Evolutionary conservation across 225 moss, liverwort and hornwort species (phyloP).

Genomic region (Anthoceros angustus): DNA sequence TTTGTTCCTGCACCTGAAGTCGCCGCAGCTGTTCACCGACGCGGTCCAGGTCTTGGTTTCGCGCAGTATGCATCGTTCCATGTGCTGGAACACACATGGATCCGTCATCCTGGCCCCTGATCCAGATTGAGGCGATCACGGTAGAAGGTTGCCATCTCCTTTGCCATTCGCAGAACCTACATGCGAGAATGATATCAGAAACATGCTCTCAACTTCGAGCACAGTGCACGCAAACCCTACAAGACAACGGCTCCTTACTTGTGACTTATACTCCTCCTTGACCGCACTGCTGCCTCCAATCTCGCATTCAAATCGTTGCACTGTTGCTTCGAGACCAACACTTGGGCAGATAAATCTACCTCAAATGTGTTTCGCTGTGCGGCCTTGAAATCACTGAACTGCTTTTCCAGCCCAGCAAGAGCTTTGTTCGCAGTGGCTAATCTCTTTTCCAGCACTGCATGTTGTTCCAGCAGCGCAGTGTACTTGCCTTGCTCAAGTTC

Average conservation of each 20-base stretch:
- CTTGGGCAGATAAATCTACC: not conserved
- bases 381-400: conserved; percentile 5
- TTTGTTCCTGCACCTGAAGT: too few relatives aligned
- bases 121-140: not conserved
- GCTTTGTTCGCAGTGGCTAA: not conserved
- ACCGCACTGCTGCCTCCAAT: not conserved
- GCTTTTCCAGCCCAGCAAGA: conserved; percentile 3
- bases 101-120: too few relatives aligned
- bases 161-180: conserved; percentile 8
- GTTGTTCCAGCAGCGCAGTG: conserved; percentile 3
- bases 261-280: conserved; percentile 6
- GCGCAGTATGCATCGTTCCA: too few relatives aligned
- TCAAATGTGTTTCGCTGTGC: conserved; percentile 3
- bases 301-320: conserved; percentile 2
- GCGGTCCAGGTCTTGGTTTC: too few relatives aligned
- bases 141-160: conserved; percentile 5
- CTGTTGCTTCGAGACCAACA: conserved; percentile 4
- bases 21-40: too few relatives aligned
- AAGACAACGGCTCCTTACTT: not conserved
- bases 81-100: too few relatives aligned
- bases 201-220: not conserved
- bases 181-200: not conserved
- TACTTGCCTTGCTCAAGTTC: conserved; percentile 8
- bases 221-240: not conserved
- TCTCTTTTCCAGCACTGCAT: conserved; percentile 5